Evolutionary conservation across 768 basidiomycete species (phyloP), one percentile per base, ranked within the genome.

Genomic region (Mycena galericulata): DNA sequence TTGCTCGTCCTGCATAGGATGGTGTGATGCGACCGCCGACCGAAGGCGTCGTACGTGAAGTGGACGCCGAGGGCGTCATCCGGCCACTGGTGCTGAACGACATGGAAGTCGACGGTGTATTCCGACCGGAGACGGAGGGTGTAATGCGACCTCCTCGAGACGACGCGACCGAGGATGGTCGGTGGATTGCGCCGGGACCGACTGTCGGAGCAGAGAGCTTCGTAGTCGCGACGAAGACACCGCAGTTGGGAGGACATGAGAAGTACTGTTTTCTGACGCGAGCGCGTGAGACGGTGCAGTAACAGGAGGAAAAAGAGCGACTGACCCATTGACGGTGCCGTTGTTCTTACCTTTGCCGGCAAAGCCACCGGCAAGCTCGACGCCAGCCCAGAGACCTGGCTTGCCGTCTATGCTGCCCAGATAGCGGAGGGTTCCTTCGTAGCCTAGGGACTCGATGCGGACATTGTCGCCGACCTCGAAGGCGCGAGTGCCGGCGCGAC

Each of bases 321-420:
- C 95, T 83, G 76, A 98, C 97, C 94, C 95, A 69, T 84, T 86
- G 6, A 97, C 96, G 49, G 89, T 88, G 36, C 97, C 97, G 73
- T 98, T 89, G 74, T 99, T 99, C 83, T 99, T 99, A 1, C 97
- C 97, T 78, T 93, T 94, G 22, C 97, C 96, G 20, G 86, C 79
- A 76, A 96, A 97, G 8, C 94, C 93, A 38, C 91, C 92, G 72
- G 88, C 83, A 24, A 99, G 84, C 79, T 98, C 95, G 24, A 99
- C 94, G 17, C 97, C 97, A 18, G 94, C 97, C 94, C 95, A 99
- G 8, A 90, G 81, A 4, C 97, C 97, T 3, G 88, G 85, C 78
- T 98, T 98, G 56, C 94, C 94, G 20, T 93, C 91, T 62, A 98
- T 96, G 72, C 89, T 87, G 7, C 97, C 97, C 20, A 97, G 68